phyloP scores from a whole-genome alignment of 2,329 filamentous ascomycete species.

The Clarireedia hainanense region DNA sequence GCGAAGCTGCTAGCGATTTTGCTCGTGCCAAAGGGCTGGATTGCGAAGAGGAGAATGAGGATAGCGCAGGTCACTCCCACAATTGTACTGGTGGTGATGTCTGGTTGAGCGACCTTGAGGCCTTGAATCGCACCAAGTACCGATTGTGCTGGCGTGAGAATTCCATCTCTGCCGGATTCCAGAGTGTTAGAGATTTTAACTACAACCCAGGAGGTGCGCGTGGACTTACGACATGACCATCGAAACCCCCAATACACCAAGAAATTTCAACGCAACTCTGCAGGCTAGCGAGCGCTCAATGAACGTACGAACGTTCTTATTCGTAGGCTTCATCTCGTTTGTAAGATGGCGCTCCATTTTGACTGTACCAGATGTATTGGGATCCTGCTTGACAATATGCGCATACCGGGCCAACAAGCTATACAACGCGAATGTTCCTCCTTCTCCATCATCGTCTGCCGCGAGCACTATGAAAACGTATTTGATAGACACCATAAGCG shows the following conservation, averaged over 20 bases:
- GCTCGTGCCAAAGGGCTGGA: slow-evolving; percentile 58
- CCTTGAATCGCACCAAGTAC: slow-evolving; percentile 63
- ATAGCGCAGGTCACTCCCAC: slow-evolving; percentile 59
- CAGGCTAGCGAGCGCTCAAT: slow-evolving; percentile 49
- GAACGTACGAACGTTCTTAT: slow-evolving; percentile 44
- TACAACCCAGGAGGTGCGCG: not conserved
- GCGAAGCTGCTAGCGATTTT: slow-evolving; percentile 55
- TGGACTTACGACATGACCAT: slow-evolving; percentile 48
- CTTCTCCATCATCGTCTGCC: slow-evolving; percentile 64
- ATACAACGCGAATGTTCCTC: slow-evolving; percentile 62
- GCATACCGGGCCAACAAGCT: slow-evolving; percentile 54
- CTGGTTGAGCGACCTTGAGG: slow-evolving; percentile 47
- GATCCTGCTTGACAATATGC: slow-evolving; percentile 52
- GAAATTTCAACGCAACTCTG: slow-evolving; percentile 47
- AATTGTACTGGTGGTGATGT: slow-evolving; percentile 49
- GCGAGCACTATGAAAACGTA: slow-evolving; percentile 58
- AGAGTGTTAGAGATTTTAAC: slow-evolving; percentile 3
- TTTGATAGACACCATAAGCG: slow-evolving; percentile 62
- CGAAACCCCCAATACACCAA: slow-evolving; percentile 58
- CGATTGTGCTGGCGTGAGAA: slow-evolving; percentile 62
- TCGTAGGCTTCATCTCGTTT: slow-evolving; percentile 45
- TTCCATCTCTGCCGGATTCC: slow-evolving; percentile 39
- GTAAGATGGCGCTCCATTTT: slow-evolving; percentile 52
- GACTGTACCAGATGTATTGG: slow-evolving; percentile 45
- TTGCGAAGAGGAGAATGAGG: slow-evolving; percentile 51